Evolutionary conservation across 495 filamentous ascomycete species (phyloP), one percentile per base, ranked within the genome.

Genomic region (Neurospora sp.): DNA sequence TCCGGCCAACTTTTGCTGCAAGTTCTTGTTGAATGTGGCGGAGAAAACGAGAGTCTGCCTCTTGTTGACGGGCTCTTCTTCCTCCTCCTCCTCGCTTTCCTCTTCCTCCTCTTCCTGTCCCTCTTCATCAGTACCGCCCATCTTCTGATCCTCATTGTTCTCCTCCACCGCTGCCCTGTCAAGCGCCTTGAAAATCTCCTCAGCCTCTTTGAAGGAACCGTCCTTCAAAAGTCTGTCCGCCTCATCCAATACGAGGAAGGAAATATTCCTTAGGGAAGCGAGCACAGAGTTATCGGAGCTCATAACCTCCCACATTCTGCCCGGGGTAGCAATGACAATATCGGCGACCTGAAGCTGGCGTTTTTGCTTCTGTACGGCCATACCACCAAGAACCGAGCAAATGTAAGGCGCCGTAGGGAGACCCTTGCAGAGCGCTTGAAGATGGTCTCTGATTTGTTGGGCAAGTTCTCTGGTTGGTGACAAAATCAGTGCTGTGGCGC

Each of bases 1-100:
- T 5, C 93, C 91, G 9, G 93, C 89, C 4, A 99, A 85, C 77
- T 97, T 98, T 77, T 94, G 91, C 78, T 98, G 94, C 70, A 99
- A 81, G 12, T 89, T 90, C 76, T 92, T 92, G 78, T 97, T 91
- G 83, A 99, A 97, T 0, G 96, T 99, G 4, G 96, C 96, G 0
- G 96, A 98, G 83, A 99, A 99, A 42, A 99, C 92, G 3, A 99
- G 87, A 1, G 94, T 98, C 80, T 99, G 96, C 35, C 93, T 86
- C n/a, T 82, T 77, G 40, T 78, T 77, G 39, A 72, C 76, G 1
- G 72, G 73, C 6, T 71, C 48, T n/a, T 78, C 74, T 12, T 72
- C 37, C 18, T 82, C 78, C 35, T 83, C 77, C 23, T 79, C 78
- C 12, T 80, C 79, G 16, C 71, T 46, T 5, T 70, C 23, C 16